A percentile compares a stretch with the other conserved stretches of the same genome.
Evolutionary conservation across 2,329 filamentous ascomycete genomes (phyloP).

Genomic region (Drechslerella stenobrocha): DNA sequence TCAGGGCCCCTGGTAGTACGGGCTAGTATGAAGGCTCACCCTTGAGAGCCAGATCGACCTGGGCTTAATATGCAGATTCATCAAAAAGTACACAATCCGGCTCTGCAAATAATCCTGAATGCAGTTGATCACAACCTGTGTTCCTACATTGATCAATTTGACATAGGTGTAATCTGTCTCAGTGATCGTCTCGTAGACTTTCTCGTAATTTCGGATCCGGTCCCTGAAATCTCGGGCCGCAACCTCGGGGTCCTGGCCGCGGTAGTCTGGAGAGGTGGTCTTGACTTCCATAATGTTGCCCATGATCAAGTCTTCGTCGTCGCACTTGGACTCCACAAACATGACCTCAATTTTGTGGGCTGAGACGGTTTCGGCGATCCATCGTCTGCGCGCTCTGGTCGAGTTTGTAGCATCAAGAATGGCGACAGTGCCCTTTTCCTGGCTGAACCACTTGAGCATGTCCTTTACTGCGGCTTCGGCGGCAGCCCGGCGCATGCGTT

Average conservation of each 20-base stretch:
- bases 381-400: slow-evolving; percentile 82
- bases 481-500: slow-evolving; percentile 81
- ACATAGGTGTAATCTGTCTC: slow-evolving; percentile 85
- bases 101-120: slow-evolving; percentile 97
- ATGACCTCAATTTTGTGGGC: slow-evolving; percentile 81
- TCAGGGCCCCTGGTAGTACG: not conserved
- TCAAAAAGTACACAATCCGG: slow-evolving; percentile 94
- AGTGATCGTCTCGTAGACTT: slow-evolving; percentile 91
- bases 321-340: slow-evolving; percentile 96
- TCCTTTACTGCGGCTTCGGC: slow-evolving; percentile 89
- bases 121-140: slow-evolving; percentile 95
- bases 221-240: slow-evolving; percentile 91
- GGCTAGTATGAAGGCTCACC: slow-evolving; percentile 61
- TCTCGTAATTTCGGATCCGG: slow-evolving; percentile 95
- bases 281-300: slow-evolving; percentile 97
- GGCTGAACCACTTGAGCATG: slow-evolving; percentile 89
- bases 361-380: slow-evolving; percentile 81
- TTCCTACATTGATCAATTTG: slow-evolving; percentile 95
- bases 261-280: slow-evolving; percentile 91
- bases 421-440: slow-evolving; percentile 77
- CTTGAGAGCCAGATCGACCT: slow-evolving; percentile 95
- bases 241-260: slow-evolving; percentile 87
- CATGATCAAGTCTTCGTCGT: slow-evolving; percentile 95
- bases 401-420: slow-evolving; percentile 97
- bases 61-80: slow-evolving; percentile 97